Base-by-base conservation (phyloP, 495 filamentous ascomycete species). In the Podospora anserina region DNA sequence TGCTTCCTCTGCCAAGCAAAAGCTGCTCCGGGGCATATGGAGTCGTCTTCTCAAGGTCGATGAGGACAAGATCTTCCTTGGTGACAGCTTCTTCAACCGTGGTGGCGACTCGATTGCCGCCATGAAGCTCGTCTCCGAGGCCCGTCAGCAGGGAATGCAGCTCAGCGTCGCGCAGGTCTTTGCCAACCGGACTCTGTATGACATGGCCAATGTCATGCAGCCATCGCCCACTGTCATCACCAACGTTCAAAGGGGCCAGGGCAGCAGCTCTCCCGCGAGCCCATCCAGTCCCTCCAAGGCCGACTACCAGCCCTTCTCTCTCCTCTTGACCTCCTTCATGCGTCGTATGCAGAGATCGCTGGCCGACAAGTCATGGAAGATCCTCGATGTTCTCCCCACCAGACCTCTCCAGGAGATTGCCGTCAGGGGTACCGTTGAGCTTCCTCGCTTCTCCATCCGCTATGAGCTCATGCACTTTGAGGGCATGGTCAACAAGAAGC, bases 81-180 rank as follows among this genome's bases (percentile, higher is more conserved):
- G 84, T 26, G 82, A 88, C 68, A 86, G 83, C 69, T 91, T 92
- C 74, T 80, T 91, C 69, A 81, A 78, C 26, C 79, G 90, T 9
- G 89, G 89, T 16, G 89, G 89, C 54, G 89, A 92, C 69, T 91
- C 89, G 1, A 89, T 92, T 61, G 83, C 85, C 13, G 89, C 89
- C 1, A 91, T 92, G 84, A 88, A 86, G 75, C 79, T 91, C 58
- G 88, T 88, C 9, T 85, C 87, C 13, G 83, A 84, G 69, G 84
- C 84, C 34, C 85, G 81, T 30, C 70, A 66, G 5, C 81, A 85
- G 28, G 84, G 85, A 4, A 64, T 89, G 53, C 76, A 82, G 30
- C 71, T 90, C 57, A 87, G 83, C 4, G 87, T 90, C 15, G 82
- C 84, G 0, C 75, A 80, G 49, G 76, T 85, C 1, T 89, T 90